Base-by-base conservation (phyloP, 176 grass and related monocot species). In the Themeda triandra region DNA sequence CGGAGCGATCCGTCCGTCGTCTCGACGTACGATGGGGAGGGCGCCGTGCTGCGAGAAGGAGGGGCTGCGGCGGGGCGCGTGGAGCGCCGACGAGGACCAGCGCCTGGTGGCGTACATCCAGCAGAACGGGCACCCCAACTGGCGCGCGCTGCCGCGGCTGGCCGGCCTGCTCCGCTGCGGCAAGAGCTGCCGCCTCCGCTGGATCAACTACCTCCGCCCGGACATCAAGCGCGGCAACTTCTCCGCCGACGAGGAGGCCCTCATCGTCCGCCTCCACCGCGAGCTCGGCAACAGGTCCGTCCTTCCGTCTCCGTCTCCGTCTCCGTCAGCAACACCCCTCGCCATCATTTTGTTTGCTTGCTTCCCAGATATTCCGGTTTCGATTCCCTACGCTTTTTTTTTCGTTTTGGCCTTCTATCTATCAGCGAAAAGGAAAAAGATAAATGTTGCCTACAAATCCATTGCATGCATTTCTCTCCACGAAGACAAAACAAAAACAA, bases 201-300 rank as follows among this genome's bases (percentile, higher is more conserved):
- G 90, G 90, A 86, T 89, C 84, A 92, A 92, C 84, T 92, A 92
- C 87, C 87, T 92, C 68, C 83, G 88, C 23, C 92, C 92, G 10
- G 88, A 90, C 83, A 87, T 93, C 74, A 93, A 90, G 86, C 85
- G 92, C 25, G 92, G 92, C 27, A 83, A 88, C 86, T 93, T 93
- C 78, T 80, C 82, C 75, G 42, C 78, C 82, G 79, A 88, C 42
- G 88, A 93, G 85, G 92, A 93, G 60, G 92, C 80, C 73, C 67
- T 63, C 46, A 80, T 89, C 75, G 48, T 92, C 79, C 67, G 75
- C 67, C 87, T 89, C 73, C 90, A 92, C 53, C 14, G 37, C 25
- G 35, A 77, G 15, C 83, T 89, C 71, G 87, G 90, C 78, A 92
- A 89, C 87, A 80, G 80, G 90, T 89, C 71, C 24, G 46, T 31